These are phyloP conservation scores for Alternaria arborescens DNA, from an alignment of 2,329 filamentous ascomycete species.

Conservation along the genomic window DNA sequence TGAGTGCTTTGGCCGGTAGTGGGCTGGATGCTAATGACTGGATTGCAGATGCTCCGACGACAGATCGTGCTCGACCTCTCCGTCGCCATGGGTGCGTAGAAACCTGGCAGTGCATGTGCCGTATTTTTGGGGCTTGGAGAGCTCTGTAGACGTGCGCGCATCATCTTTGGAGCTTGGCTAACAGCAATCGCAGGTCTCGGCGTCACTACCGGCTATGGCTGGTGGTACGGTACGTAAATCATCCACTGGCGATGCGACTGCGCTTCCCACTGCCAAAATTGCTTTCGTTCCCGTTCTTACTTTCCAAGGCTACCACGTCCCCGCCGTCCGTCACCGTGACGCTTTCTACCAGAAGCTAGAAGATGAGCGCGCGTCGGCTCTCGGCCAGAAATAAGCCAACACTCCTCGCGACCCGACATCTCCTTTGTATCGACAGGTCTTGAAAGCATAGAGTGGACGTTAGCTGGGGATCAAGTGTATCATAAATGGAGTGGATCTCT, in stretches of 20 bases:
- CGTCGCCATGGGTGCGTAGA: constrained; percentile 68
- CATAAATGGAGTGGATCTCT: constrained; percentile 39
- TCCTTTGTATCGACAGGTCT: constrained; percentile 39
- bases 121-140: constrained; percentile 3
- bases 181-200: constrained; percentile 63
- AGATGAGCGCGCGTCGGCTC: constrained; percentile 63
- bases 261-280: not conserved
- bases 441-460: constrained; percentile 35
- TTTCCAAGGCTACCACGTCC: constrained; percentile 68
- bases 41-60: constrained; percentile 69
- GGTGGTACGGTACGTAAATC: constrained; percentile 69
- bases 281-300: constrained; percentile 5
- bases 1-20: constrained; percentile 28
- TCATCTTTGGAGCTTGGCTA: constrained; percentile 29
- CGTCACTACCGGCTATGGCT: constrained; percentile 69
- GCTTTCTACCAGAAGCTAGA: constrained; percentile 70
- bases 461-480: constrained; percentile 41
- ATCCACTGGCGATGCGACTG: constrained; percentile 1
- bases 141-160: constrained; percentile 14
- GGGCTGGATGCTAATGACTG: constrained; percentile 38
- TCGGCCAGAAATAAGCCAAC: constrained; percentile 48
- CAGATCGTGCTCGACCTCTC: constrained; percentile 72
- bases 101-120: not conserved
- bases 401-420: constrained; percentile 28
- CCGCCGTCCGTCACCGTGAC: constrained; percentile 69